Evolutionary conservation across 164 flowering plant species (phyloP).

Genomic region (Vitis rotundifolia): DNA sequence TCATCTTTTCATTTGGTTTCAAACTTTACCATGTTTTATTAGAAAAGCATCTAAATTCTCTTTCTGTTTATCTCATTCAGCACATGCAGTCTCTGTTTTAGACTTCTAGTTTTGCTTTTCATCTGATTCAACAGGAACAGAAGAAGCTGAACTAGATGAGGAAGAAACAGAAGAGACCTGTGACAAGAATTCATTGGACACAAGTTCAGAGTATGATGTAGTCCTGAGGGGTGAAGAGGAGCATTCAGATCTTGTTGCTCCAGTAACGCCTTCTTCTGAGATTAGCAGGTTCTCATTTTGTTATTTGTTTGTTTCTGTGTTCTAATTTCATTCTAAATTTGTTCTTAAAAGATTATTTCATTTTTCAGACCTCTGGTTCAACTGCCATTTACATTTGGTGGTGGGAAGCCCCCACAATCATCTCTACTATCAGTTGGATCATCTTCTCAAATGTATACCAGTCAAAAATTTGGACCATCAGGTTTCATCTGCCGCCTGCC

Average conservation of each 20-base stretch:
- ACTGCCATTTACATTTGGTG: slow-evolving; percentile 3
- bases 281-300: slow-evolving; percentile 17
- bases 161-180: slow-evolving; percentile 3
- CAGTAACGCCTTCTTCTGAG: slow-evolving; percentile 4
- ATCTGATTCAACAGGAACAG: slow-evolving; percentile 10
- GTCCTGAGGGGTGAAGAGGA: slow-evolving; percentile 2
- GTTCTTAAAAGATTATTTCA: neutral
- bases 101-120: neutral
- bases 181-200: slow-evolving; percentile 7
- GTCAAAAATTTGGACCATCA: slow-evolving; percentile 6
- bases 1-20: neutral
- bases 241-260: slow-evolving; percentile 4
- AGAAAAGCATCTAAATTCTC: neutral
- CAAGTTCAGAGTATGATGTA: neutral
- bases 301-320: neutral
- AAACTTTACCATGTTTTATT: neutral
- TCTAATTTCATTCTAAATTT: neutral
- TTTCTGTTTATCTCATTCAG: neutral
- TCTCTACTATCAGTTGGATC: slow-evolving; percentile 11
- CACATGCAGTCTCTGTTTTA: neutral
- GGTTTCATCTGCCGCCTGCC: slow-evolving; percentile 1
- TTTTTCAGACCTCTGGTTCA: slow-evolving; percentile 15
- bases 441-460: neutral
- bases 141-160: slow-evolving; percentile 10
- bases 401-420: slow-evolving; percentile 18